A percentile compares a stretch with the other conserved stretches of the same genome.
These are phyloP conservation scores for Goniomonas avonlea DNA, from an alignment of 78 protist genomes.

Conservation along the genomic window DNA sequence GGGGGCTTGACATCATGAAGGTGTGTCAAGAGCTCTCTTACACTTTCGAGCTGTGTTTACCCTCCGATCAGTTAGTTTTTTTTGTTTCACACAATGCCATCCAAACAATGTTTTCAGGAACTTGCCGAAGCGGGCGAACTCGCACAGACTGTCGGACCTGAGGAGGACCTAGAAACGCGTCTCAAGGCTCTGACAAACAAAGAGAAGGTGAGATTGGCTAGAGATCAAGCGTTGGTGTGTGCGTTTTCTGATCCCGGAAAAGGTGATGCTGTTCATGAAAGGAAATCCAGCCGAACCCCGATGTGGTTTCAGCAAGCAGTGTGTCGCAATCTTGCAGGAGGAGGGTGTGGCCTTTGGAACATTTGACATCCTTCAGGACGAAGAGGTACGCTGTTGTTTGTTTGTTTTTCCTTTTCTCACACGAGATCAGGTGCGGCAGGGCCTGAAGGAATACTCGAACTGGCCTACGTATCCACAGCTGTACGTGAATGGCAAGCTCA, in stretches of 20 bases:
- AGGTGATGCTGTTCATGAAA: conserved; percentile 47
- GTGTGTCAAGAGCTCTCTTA: too few relatives aligned
- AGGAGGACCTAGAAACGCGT: too few relatives aligned
- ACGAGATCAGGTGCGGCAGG: conserved; percentile 42
- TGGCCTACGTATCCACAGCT: conserved; percentile 70
- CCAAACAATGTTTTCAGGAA: too few relatives aligned
- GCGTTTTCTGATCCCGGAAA: conserved; percentile 34
- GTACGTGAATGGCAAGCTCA: conserved; percentile 52
- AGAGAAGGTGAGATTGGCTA: background rate
- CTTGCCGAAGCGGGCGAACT: too few relatives aligned
- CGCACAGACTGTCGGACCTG: too few relatives aligned
- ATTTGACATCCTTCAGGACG: conserved; percentile 65
- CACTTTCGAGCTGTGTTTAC: too few relatives aligned
- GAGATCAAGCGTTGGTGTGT: background rate
- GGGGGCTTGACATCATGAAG: too few relatives aligned
- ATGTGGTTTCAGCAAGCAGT: conserved; percentile 61
- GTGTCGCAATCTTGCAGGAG: conserved; percentile 38
- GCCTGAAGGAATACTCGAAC: conserved; percentile 37
- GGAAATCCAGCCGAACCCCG: conserved; percentile 55
- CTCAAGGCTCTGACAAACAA: too few relatives aligned
- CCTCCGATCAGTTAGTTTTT: too few relatives aligned
- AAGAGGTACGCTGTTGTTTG: conserved; percentile 45
- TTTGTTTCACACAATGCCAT: too few relatives aligned
- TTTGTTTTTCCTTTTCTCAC: background rate
- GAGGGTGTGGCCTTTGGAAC: conserved; percentile 35